Conservation (phyloP, 441 rosid genomes). For the Pelargonium cotyledonis region DNA sequence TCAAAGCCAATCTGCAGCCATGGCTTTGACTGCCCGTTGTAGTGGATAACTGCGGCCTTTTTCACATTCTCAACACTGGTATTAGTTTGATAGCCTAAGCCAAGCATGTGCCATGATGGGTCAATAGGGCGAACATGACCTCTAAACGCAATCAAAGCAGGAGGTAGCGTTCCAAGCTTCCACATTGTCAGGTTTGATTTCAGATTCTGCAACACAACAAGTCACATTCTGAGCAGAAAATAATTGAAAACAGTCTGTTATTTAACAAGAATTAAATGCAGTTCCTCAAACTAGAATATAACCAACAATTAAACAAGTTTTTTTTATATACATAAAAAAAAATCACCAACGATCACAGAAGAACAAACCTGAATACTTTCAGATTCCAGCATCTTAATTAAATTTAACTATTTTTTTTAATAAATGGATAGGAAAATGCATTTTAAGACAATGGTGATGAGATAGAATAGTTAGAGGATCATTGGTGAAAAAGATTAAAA, state of each 20-base stretch:
- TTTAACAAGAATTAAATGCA: constrained; percentile 3
- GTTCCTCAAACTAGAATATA: not conserved
- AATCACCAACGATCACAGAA: no score
- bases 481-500: no score
- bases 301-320: not conserved
- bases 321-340: no score
- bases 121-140: constrained; percentile 83
- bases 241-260: not conserved
- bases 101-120: constrained; percentile 97
- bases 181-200: constrained; percentile 88
- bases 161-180: constrained; percentile 98
- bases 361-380: no score
- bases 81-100: constrained; percentile 85
- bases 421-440: no score
- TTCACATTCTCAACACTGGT: constrained; percentile 57
- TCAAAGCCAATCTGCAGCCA: constrained; percentile 96
- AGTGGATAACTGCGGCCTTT: constrained; percentile 90
- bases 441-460: no score
- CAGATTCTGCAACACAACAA: constrained; percentile 55
- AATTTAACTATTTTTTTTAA: no score
- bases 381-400: no score
- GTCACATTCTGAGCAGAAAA: constrained; percentile 20
- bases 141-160: constrained; percentile 91
- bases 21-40: constrained; percentile 97
- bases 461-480: no score